Evolutionary conservation across 352 stramenopile species (phyloP), one percentile per base, ranked within the genome.

Genomic region (Pelagophyceae sp.): DNA sequence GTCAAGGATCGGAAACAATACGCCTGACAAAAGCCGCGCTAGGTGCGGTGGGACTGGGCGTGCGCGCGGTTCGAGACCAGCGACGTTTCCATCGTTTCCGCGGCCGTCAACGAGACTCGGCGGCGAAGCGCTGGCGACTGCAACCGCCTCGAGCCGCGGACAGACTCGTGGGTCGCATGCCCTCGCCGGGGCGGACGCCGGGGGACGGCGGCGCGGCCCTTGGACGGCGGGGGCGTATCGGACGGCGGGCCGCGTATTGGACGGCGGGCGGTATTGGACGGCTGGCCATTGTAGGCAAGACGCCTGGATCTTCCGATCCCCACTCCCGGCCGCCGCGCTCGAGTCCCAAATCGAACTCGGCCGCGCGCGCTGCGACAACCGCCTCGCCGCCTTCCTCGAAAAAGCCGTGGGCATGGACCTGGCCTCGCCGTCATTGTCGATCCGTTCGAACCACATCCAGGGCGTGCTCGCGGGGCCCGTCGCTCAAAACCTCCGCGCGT

Each of bases 231-330:
- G n/a, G n/a, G n/a, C n/a, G n/a, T n/a, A n/a, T n/a, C n/a, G n/a
- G n/a, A n/a, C n/a, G n/a, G n/a, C n/a, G n/a, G n/a, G n/a, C n/a
- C n/a, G n/a, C n/a, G n/a, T n/a, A n/a, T n/a, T n/a, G n/a, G n/a
- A n/a, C n/a, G n/a, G n/a, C n/a, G n/a, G n/a, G n/a, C n/a, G n/a
- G n/a, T n/a, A n/a, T n/a, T n/a, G n/a, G n/a, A n/a, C n/a, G n/a
- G n/a, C n/a, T n/a, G n/a, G n/a, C n/a, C n/a, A n/a, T n/a, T n/a
- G n/a, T n/a, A n/a, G n/a, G 38, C 82, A 85, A 45, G 82, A 85
- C 35, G 71, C 78, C 31, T 85, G 82, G 82, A 61, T 82, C 15
- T 84, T 84, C 45, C 78, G 74, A 11, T 31, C 82, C 25, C 82
- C 80, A 6, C 31, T 85, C 29, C 32, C 63, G n/a, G 0, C 58